Evolutionary conservation across 2,329 filamentous ascomycete species (phyloP), one percentile per base, ranked within the genome.

Genomic region (Colletotrichum theobromicola): DNA sequence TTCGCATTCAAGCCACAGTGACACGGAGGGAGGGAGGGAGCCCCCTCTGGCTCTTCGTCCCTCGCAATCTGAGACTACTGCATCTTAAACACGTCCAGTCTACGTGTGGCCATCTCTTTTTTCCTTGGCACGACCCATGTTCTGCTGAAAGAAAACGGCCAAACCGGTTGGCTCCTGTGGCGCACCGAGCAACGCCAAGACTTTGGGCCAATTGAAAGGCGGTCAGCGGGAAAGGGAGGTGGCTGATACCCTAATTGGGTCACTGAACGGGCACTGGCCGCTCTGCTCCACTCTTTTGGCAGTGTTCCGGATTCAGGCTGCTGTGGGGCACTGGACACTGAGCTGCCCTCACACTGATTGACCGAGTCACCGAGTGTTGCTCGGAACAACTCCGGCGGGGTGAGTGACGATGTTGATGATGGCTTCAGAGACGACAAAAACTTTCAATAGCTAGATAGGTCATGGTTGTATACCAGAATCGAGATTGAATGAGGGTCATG

Each of bases 41-140:
- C 57, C 12, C 18, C 34, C 55, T 35, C 28, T n/a, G n/a, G n/a
- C n/a, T 18, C 16, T 9, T 4, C 15, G 53, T 18, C 16, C 18
- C 28, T 30, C 34, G 18, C 32, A 60, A 61, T 58, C 58, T 55
- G 46, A 50, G 37, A 30, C n/a, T 15, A n/a, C n/a, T n/a, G n/a
- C n/a, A n/a, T n/a, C n/a, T n/a, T n/a, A n/a, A n/a, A n/a, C n/a
- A n/a, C n/a, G n/a, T n/a, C n/a, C n/a, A n/a, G n/a, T n/a, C n/a
- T n/a, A n/a, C n/a, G n/a, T n/a, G n/a, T n/a, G n/a, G n/a, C n/a
- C n/a, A n/a, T n/a, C n/a, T 24, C 5, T 15, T 66, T 50, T 63
- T 71, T 72, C 57, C 70, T 69, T 72, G 70, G 70, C 70, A 72
- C 18, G 10, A 35, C 57, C 70, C 67, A 46, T 64, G 61, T 16